phyloP scores from a whole-genome alignment of 2,329 filamentous ascomycete genomes.

The Cercospora sp. region DNA sequence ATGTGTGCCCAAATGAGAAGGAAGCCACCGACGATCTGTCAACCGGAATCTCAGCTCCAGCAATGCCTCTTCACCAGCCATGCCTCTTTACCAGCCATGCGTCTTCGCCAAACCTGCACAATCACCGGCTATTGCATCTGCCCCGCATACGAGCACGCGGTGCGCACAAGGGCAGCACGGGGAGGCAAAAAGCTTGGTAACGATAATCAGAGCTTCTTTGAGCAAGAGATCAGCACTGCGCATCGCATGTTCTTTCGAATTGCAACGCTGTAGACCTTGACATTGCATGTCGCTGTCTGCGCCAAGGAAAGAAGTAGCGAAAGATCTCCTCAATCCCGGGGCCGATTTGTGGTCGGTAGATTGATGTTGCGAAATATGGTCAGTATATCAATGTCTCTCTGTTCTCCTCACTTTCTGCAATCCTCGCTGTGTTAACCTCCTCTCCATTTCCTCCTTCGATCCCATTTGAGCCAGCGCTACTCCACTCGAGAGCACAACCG shows the following conservation, averaged over 20 bases:
- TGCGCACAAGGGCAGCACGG: slow-evolving; percentile 3
- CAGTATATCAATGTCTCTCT: neutral
- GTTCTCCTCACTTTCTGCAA: neutral
- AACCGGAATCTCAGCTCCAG: neutral
- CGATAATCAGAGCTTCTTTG: slow-evolving; percentile 5
- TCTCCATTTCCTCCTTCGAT: neutral
- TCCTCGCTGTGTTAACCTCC: neutral
- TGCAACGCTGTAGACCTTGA: neutral
- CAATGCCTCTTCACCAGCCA: neutral
- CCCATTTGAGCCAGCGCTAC: neutral
- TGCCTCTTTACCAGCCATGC: neutral
- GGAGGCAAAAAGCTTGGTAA: slow-evolving; percentile 14
- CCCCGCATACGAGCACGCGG: slow-evolving; percentile 5
- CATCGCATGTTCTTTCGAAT: neutral
- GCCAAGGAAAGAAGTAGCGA: slow-evolving; percentile 8
- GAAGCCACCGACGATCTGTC: neutral
- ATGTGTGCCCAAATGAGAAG: too few relatives aligned
- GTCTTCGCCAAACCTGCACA: slow-evolving; percentile 5
- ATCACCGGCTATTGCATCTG: neutral
- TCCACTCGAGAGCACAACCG: neutral
- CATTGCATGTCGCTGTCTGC: slow-evolving; percentile 1
- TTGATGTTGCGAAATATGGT: neutral
- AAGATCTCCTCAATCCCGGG: slow-evolving; percentile 3
- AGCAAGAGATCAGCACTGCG: slow-evolving; percentile 10
- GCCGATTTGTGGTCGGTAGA: neutral